Evolutionary conservation across 2,329 filamentous ascomycete genomes (phyloP), one percentile per base, ranked within the genome.

Genomic region (Fusarium sp.): DNA sequence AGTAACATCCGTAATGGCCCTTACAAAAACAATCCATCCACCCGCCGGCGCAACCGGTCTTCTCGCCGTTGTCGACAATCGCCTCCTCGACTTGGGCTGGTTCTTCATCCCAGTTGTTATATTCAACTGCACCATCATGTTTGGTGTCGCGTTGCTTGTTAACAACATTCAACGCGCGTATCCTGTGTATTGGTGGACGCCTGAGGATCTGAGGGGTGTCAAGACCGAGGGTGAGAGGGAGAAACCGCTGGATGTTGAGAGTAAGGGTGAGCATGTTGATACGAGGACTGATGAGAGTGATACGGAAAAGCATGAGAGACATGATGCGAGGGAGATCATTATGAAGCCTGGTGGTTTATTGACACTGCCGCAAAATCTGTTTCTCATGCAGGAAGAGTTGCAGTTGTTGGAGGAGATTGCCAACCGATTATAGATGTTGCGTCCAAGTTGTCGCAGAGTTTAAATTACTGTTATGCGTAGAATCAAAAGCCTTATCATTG

Each of bases 31-130:
- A 0, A 83, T 91, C 0, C 90, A 94, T 68, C 91, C 91, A 0
- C 91, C 91, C 0, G 91, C 90, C 0, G 91, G 91, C 6, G 91
- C 91, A 11, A 94, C 91, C 1, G 91, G 90, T 0, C 78, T 94
- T 2, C 79, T 94, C 25, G 90, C 90, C 1, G 88, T 90, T 0
- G 82, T 88, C 2, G 87, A 89, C 58, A 79, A 83, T 4, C 79
- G 81, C 3, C 79, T 88, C 2, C 80, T 83, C 11, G 69, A 72
- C 0, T 76, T 93, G 13, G 90, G 90, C n/a, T 94, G 91, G 91
- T 87, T 84, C 61, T 77, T 92, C 14, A 75, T 93, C 8, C 86
- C 88, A 0, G 79, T 92, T 8, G 82, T 92, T 18, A 52, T 90
- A 36, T 78, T 93, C 21, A 88, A 86, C 6, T 85, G 82, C 46